phyloP scores from a whole-genome alignment of 1,139 yeast genomes.

The Meyerozyma carpophila region DNA sequence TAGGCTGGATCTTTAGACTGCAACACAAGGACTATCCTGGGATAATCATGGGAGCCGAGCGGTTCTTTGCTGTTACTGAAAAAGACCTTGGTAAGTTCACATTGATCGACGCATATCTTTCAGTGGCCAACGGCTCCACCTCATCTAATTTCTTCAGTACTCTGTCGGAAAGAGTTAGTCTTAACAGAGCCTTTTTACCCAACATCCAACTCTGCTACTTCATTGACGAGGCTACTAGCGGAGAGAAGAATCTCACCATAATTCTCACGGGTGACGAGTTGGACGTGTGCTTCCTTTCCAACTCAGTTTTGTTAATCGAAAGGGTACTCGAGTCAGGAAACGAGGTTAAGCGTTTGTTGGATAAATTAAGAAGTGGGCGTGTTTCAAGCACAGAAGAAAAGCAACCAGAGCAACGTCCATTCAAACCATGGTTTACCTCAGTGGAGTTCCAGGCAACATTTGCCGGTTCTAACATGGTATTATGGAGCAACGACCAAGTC shows the following conservation, averaged over 20 bases:
- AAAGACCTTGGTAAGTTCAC: slow-evolving; percentile 62
- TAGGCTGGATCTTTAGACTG: slow-evolving; percentile 66
- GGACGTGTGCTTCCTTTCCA: slow-evolving; percentile 57
- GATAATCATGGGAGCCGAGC: slow-evolving; percentile 68
- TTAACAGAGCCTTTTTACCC: slow-evolving; percentile 64
- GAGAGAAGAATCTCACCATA: slow-evolving; percentile 30
- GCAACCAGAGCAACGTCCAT: slow-evolving; percentile 14
- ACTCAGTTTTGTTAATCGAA: slow-evolving; percentile 45
- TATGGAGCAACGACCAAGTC: slow-evolving; percentile 41
- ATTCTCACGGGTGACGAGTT: slow-evolving; percentile 59
- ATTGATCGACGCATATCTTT: slow-evolving; percentile 56
- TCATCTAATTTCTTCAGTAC: slow-evolving; percentile 48
- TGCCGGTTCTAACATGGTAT: slow-evolving; percentile 65
- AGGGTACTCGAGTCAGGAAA: slow-evolving; percentile 40
- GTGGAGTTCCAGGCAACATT: slow-evolving; percentile 51
- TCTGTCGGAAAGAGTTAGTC: slow-evolving; percentile 38
- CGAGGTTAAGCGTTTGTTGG: slow-evolving; percentile 34
- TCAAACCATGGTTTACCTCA: slow-evolving; percentile 33
- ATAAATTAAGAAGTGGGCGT: slow-evolving; percentile 9
- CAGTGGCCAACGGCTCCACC: slow-evolving; percentile 59
- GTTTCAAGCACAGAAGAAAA: slow-evolving; percentile 2
- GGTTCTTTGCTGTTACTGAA: slow-evolving; percentile 59
- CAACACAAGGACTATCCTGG: slow-evolving; percentile 53
- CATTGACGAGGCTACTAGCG: slow-evolving; percentile 25
- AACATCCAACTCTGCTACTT: slow-evolving; percentile 57